Conservation (phyloP, 108 stramenopile genomes). For the Cyclostephanos tholiformis region DNA sequence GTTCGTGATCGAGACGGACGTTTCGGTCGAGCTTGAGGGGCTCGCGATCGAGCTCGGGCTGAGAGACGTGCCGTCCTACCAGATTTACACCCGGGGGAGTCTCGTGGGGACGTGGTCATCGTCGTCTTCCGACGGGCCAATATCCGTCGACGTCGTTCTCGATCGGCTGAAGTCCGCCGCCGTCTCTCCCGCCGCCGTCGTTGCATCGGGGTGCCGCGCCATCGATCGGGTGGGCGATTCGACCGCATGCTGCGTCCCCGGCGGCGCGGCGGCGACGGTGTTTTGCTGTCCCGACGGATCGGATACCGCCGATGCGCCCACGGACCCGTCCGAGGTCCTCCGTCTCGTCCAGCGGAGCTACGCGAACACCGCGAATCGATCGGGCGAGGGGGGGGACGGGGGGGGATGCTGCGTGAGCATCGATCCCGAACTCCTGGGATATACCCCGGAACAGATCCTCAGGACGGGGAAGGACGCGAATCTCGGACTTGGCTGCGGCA, state of each 20-base stretch:
- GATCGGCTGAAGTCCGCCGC: background rate
- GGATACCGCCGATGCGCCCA: background rate
- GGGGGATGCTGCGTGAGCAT: constrained; percentile 45
- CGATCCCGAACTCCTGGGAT: constrained; percentile 20
- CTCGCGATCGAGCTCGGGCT: constrained; percentile 50
- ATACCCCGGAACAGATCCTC: constrained; percentile 40
- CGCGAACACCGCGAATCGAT: constrained; percentile 28
- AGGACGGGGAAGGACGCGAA: constrained; percentile 42
- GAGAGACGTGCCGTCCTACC: constrained; percentile 35
- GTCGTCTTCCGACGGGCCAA: background rate
- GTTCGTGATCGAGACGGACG: constrained; percentile 29
- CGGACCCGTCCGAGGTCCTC: constrained; percentile 8
- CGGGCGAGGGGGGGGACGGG: background rate
- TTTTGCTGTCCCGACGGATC: constrained; percentile 29
- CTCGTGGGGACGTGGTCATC: constrained; percentile 17
- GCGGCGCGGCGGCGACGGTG: background rate
- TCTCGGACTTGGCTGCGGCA: constrained; percentile 60
- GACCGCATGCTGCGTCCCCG: constrained; percentile 25
- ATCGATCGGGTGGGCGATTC: background rate
- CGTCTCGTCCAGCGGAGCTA: constrained; percentile 27
- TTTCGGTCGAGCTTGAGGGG: constrained; percentile 45
- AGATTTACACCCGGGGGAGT: constrained; percentile 26
- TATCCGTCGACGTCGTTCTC: background rate
- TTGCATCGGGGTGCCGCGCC: background rate
- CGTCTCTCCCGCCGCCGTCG: too few relatives aligned